Conservation (phyloP, 495 filamentous ascomycete species). For the Neurospora sp. region DNA sequence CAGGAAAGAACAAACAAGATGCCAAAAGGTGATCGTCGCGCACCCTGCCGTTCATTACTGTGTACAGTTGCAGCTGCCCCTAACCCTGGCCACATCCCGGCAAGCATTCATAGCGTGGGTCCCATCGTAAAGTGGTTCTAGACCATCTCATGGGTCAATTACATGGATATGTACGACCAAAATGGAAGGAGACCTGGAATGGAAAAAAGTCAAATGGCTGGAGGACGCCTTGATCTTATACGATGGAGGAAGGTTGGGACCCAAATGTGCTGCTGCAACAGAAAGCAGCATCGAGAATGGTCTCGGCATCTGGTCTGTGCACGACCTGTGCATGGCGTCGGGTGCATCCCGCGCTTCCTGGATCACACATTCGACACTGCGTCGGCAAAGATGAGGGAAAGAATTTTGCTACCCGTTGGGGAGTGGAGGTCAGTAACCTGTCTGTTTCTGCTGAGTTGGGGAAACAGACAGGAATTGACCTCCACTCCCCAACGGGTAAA, state of each 20-base stretch:
- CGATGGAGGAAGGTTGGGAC: neutral
- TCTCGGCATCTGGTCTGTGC: neutral
- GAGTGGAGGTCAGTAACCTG: no score
- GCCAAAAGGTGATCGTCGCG: neutral
- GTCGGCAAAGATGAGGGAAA: neutral
- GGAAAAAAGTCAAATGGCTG: neutral
- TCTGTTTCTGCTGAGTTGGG: no score
- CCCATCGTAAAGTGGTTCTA: neutral
- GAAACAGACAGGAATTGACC: no score
- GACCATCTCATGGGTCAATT: neutral
- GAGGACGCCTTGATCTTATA: neutral
- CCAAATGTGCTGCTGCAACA: neutral
- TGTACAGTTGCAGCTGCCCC: neutral
- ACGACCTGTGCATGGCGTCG: neutral
- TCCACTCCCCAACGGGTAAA: neutral
- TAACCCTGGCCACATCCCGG: neutral
- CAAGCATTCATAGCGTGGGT: neutral
- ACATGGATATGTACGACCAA: neutral
- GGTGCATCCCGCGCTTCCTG: neutral
- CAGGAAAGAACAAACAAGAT: neutral
- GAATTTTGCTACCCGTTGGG: neutral
- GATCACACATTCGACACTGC: neutral
- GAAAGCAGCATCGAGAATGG: neutral
- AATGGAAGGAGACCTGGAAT: neutral
- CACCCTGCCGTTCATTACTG: neutral